phyloP scores from a whole-genome alignment of 768 basidiomycete genomes.

The Tylopilus balloui region DNA sequence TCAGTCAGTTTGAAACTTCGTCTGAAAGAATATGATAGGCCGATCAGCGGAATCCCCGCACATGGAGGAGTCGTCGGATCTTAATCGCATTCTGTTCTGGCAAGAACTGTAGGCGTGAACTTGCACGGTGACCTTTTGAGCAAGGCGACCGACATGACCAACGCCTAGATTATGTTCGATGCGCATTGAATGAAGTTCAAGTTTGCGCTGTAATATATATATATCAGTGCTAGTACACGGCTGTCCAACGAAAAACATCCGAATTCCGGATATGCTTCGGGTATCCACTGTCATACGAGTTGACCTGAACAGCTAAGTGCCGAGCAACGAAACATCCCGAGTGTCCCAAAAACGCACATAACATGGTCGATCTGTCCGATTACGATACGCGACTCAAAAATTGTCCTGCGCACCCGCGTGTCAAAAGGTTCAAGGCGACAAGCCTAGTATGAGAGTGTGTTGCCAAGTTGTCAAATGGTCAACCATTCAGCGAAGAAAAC shows the following conservation, averaged over 20 bases:
- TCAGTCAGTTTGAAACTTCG: slow-evolving; percentile 13
- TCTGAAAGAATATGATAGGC: slow-evolving; percentile 5
- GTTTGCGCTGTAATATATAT: neutral
- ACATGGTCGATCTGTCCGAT: neutral
- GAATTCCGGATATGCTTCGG: neutral
- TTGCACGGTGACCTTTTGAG: slow-evolving; percentile 1
- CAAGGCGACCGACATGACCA: neutral
- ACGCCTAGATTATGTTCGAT: neutral
- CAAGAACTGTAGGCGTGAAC: neutral
- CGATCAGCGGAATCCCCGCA: neutral
- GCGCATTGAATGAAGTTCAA: neutral
- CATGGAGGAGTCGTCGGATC: neutral
- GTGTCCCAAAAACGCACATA: neutral
- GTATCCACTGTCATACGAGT: neutral
- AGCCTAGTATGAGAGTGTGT: too few relatives aligned
- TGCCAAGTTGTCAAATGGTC: too few relatives aligned
- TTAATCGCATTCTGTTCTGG: neutral
- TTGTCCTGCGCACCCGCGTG: neutral
- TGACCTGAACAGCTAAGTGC: too few relatives aligned
- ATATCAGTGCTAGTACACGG: too few relatives aligned
- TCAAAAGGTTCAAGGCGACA: neutral
- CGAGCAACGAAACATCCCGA: neutral
- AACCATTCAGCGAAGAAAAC: too few relatives aligned
- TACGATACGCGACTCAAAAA: neutral
- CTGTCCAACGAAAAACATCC: neutral